phyloP scores from a whole-genome alignment of 208 protist species.

The Acanthamoeba royreba region DNA sequence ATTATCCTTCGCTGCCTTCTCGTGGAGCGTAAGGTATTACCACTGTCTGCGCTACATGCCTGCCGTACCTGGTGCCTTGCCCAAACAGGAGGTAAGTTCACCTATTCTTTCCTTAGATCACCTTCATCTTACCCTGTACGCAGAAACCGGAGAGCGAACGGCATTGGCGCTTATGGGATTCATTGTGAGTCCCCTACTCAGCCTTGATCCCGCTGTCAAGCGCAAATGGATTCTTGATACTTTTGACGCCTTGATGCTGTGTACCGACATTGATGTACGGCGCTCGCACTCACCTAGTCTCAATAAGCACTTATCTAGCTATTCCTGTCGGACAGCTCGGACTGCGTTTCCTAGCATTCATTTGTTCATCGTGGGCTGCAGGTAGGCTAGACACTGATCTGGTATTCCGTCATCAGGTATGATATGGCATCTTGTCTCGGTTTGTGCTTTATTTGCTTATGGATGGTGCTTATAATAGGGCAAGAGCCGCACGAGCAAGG shows the following conservation, averaged over 20 bases:
- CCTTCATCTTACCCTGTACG: background rate
- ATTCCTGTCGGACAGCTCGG: background rate
- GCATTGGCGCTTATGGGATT: background rate
- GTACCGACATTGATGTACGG: background rate
- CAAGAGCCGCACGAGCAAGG: background rate
- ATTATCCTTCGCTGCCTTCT: background rate
- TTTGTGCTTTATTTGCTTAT: no score
- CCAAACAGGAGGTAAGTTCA: background rate
- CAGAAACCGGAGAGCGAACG: background rate
- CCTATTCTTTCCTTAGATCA: no score
- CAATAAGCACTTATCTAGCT: background rate
- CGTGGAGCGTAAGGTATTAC: background rate
- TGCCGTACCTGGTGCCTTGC: constrained; percentile 27
- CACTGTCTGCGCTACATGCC: background rate
- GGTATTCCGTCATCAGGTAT: background rate
- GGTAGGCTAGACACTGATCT: background rate
- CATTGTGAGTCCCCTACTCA: background rate
- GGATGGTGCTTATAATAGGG: no score
- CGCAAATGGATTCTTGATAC: constrained; percentile 16
- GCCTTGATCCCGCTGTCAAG: background rate
- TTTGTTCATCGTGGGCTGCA: background rate
- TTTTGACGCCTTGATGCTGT: constrained; percentile 21
- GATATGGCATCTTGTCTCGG: no score
- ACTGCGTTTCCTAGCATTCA: background rate
- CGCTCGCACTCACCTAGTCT: no score